phyloP scores from a whole-genome alignment of 495 filamentous ascomycete species.

The Aspergillus steynii region DNA sequence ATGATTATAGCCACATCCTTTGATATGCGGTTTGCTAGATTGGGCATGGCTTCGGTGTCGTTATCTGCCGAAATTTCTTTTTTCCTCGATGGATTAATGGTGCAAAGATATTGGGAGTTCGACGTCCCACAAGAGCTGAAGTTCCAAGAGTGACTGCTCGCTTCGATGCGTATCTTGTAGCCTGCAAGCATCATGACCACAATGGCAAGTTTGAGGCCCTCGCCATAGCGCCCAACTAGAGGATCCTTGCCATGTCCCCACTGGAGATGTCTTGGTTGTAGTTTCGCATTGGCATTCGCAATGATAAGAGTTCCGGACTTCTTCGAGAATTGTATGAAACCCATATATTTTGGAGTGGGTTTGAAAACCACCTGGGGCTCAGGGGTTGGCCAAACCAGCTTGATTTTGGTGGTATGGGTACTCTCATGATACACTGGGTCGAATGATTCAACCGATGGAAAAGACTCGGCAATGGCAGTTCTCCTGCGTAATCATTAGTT shows the following conservation, averaged over 20 bases:
- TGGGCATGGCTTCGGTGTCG: background rate
- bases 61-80: background rate
- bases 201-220: constrained; percentile 17
- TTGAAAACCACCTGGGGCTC: background rate
- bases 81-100: background rate
- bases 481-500: background rate
- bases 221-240: background rate
- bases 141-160: constrained; percentile 4
- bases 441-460: background rate
- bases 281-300: background rate
- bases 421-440: background rate
- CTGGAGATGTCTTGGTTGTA: background rate
- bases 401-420: background rate
- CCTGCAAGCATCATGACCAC: constrained; percentile 4
- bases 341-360: background rate
- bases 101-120: background rate
- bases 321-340: background rate
- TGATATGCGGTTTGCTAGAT: background rate
- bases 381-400: background rate
- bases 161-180: constrained; percentile 1
- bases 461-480: background rate
- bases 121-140: constrained; percentile 5
- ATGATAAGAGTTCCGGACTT: background rate
- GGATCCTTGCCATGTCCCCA: background rate
- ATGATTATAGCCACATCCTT: background rate